These are phyloP conservation scores for Royoungia palumana DNA, from an alignment of 768 basidiomycete genomes.

Conservation along the genomic window DNA sequence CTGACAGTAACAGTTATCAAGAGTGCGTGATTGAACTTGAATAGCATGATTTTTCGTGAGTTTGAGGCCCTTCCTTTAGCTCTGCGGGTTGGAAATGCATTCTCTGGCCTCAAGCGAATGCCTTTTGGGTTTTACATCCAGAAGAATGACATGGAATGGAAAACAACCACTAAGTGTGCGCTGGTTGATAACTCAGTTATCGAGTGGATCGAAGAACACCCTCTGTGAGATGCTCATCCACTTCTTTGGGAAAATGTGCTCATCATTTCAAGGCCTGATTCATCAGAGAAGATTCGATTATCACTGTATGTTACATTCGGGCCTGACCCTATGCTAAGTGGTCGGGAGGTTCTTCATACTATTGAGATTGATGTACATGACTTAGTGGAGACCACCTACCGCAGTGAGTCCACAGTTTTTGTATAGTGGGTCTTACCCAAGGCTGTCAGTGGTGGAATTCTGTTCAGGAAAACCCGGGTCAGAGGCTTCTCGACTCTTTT, in stretches of 20 bases:
- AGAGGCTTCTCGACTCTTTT: too few relatives aligned
- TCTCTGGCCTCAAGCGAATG: conserved; percentile 7
- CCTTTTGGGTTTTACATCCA: conserved; percentile 15
- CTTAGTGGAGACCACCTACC: not conserved
- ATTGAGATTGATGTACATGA: not conserved
- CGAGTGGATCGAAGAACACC: conserved; percentile 11
- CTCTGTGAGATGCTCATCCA: not conserved
- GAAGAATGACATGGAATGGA: not conserved
- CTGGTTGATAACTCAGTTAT: conserved; percentile 1
- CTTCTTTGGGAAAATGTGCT: too few relatives aligned
- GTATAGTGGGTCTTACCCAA: too few relatives aligned
- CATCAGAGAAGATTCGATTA: not conserved
- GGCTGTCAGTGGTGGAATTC: too few relatives aligned
- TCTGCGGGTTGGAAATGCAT: conserved; percentile 9
- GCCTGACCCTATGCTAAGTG: conserved; percentile 7
- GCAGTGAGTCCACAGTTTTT: not conserved
- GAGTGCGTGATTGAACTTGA: too few relatives aligned
- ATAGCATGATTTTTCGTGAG: too few relatives aligned
- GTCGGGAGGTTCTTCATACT: conserved; percentile 4
- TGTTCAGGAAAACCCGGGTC: too few relatives aligned
- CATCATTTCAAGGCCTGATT: not conserved
- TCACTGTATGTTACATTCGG: conserved; percentile 8
- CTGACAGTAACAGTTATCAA: too few relatives aligned
- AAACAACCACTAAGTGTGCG: conserved; percentile 3
- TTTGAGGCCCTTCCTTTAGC: not conserved